phyloP scores from a whole-genome alignment of 257 asterid genomes.

The Misopates orontium region DNA sequence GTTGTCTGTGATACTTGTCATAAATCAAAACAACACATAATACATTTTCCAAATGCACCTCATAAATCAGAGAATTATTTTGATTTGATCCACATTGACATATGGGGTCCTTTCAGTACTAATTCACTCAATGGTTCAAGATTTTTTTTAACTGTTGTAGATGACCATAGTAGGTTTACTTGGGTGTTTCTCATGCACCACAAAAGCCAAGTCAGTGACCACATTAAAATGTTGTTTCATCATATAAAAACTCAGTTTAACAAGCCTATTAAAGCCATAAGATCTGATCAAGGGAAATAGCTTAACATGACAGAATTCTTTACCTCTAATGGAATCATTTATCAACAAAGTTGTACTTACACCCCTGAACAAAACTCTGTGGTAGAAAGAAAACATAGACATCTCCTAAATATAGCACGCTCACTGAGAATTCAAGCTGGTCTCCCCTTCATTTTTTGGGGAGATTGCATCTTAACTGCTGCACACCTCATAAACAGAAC shows the following conservation, averaged over 20 bases:
- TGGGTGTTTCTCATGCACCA: no score
- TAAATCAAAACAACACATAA: no score
- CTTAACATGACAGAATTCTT: not conserved
- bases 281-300: not conserved
- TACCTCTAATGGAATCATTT: not conserved
- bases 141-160: no score
- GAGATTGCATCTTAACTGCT: not conserved
- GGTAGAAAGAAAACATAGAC: no score
- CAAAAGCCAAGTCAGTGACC: no score
- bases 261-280: not conserved
- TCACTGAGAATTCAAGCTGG: no score
- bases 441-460: no score
- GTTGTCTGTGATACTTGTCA: not conserved
- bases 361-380: not conserved
- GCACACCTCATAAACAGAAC: not conserved
- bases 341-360: not conserved
- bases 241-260: not conserved
- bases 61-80: not conserved
- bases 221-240: not conserved
- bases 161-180: no score
- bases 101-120: not conserved
- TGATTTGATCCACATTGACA: constrained; percentile 9
- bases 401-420: no score
- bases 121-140: not conserved
- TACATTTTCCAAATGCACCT: not conserved